phyloP scores from a whole-genome alignment of 2,329 filamentous ascomycete species.

The Aspergillus pseudonomiae region DNA sequence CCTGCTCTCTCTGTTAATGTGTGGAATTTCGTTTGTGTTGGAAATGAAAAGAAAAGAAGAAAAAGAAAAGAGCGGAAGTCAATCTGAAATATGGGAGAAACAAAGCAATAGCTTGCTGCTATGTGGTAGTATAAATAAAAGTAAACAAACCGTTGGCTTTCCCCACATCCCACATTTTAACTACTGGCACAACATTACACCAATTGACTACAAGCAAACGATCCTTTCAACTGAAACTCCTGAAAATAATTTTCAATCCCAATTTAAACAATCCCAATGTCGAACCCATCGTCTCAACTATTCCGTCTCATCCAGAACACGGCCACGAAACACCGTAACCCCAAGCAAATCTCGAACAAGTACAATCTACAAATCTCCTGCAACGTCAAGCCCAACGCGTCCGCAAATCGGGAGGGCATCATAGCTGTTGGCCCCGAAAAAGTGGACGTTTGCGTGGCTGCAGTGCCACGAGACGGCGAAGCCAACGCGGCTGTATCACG shows the following conservation, averaged over 20 bases:
- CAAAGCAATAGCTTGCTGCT: too few species aligned
- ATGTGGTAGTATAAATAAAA: too few species aligned
- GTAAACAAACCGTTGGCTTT: too few species aligned
- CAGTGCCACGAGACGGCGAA: slow-evolving; percentile 67
- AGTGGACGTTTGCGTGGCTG: slow-evolving; percentile 68
- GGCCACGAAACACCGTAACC: slow-evolving; percentile 12
- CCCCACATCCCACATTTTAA: too few species aligned
- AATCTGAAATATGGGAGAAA: too few species aligned
- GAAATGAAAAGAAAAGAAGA: too few species aligned
- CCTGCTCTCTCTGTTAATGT: too few species aligned
- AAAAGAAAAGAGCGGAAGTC: too few species aligned
- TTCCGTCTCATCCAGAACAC: slow-evolving; percentile 18
- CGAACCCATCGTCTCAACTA: slow-evolving; percentile 10
- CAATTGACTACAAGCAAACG: neutral
- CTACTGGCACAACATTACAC: neutral
- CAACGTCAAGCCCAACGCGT: slow-evolving; percentile 68
- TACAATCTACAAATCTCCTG: slow-evolving; percentile 63
- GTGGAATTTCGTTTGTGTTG: too few species aligned
- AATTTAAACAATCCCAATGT: neutral
- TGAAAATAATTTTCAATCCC: neutral
- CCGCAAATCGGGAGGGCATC: slow-evolving; percentile 64
- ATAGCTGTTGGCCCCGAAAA: slow-evolving; percentile 57
- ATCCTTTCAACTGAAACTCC: neutral
- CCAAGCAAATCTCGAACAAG: slow-evolving; percentile 3
- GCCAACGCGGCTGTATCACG: slow-evolving; percentile 68